Evolutionary conservation across 495 filamentous ascomycete genomes (phyloP).

Genomic region (Aspergillus avenaceus): DNA sequence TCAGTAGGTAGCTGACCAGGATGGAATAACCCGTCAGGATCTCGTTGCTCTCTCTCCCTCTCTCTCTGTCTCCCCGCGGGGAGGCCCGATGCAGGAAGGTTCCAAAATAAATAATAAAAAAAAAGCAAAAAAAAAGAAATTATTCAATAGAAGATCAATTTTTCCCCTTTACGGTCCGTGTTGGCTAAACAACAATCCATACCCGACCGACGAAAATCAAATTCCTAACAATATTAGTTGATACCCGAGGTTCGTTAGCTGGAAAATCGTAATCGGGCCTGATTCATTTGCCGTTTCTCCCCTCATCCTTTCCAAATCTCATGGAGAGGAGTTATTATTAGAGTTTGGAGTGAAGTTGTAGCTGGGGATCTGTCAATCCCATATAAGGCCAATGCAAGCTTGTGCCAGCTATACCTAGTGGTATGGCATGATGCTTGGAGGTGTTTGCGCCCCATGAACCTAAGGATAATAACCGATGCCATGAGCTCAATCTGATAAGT

Average conservation of each 20-base stretch:
- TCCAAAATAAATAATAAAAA: neutral
- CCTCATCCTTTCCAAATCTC: neutral
- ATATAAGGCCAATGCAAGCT: neutral
- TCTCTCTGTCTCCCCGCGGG: constrained; percentile 20
- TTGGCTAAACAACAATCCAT: neutral
- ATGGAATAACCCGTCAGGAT: neutral
- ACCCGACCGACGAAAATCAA: neutral
- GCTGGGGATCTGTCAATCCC: neutral
- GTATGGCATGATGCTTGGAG: neutral
- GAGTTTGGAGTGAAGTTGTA: neutral
- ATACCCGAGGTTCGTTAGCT: constrained; percentile 13
- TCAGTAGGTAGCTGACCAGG: neutral
- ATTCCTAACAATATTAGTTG: constrained; percentile 1
- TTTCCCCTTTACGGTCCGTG: too few species aligned
- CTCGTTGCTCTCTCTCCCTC: too few species aligned
- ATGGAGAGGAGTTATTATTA: neutral
- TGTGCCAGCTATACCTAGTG: neutral
- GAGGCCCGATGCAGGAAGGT: constrained; percentile 16
- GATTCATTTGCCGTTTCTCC: constrained; percentile 10
- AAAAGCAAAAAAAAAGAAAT: neutral
- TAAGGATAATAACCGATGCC: neutral
- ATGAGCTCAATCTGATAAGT: neutral
- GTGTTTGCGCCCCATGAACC: neutral
- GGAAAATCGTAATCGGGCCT: neutral
- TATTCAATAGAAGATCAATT: too few species aligned